Percentiles rank a stretch among this genome's conserved stretches.
Evolutionary conservation across 2,329 filamentous ascomycete species (phyloP).

Genomic region (Arthrobotrys pseudoclavata): DNA sequence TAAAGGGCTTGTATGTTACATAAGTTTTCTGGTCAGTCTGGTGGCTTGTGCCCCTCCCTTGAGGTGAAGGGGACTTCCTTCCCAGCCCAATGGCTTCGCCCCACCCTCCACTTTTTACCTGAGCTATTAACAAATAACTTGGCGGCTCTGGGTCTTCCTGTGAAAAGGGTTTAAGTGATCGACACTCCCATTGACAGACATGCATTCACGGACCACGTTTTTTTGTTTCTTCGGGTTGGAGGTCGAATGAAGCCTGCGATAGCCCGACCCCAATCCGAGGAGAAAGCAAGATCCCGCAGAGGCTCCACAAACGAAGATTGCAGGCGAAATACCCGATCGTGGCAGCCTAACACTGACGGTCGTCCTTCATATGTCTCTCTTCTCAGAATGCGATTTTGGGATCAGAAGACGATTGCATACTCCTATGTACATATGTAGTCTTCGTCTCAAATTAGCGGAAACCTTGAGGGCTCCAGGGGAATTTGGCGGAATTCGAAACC

Average conservation of each 20-base stretch:
- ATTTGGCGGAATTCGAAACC: constrained; percentile 16
- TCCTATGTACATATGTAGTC: not conserved
- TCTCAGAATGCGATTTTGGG: constrained; percentile 27
- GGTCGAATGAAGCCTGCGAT: constrained; percentile 40
- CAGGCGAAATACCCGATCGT: constrained; percentile 54
- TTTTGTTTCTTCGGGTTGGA: constrained; percentile 49
- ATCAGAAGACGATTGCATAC: constrained; percentile 6
- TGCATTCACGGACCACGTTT: constrained; percentile 59
- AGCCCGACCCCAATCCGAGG: constrained; percentile 14
- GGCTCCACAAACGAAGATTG: constrained; percentile 56
- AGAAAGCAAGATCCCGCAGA: constrained; percentile 46
- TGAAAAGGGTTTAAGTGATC: constrained; percentile 58
- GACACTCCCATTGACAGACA: constrained; percentile 56
- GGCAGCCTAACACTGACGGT: constrained; percentile 13
- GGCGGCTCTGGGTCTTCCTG: constrained; percentile 29
- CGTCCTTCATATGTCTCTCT: constrained; percentile 18
- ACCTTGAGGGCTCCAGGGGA: constrained; percentile 8
- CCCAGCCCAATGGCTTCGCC: constrained; percentile 36
- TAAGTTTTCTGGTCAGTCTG: constrained; percentile 28
- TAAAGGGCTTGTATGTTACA: constrained; percentile 41
- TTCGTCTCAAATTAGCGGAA: constrained; percentile 12
- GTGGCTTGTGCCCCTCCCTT: constrained; percentile 51
- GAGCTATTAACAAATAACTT: constrained; percentile 32
- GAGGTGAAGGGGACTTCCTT: constrained; percentile 45
- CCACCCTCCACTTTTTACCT: constrained; percentile 30